phyloP scores from a whole-genome alignment of 75 land plant species.

The Cunninghamia lanceolata region DNA sequence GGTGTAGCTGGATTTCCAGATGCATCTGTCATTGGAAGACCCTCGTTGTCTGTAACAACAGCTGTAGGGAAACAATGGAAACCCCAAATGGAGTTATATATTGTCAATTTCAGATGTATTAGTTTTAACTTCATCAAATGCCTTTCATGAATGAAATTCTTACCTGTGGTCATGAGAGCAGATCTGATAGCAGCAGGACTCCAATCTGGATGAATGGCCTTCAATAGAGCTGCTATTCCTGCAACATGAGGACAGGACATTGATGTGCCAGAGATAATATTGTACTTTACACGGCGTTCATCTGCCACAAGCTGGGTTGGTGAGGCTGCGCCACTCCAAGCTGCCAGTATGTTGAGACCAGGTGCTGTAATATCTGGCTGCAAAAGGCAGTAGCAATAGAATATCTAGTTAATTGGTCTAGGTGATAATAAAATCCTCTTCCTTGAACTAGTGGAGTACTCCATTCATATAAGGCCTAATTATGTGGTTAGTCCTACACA shows the following conservation, averaged over 20 bases:
- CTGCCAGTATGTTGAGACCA: conserved; percentile 76
- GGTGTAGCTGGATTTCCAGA: conserved; percentile 23
- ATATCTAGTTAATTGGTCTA: not conserved
- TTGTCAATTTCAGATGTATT: not conserved
- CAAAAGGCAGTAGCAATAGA: conserved; percentile 1
- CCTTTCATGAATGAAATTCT: not conserved
- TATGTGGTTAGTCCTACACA: not conserved
- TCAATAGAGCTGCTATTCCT: conserved; percentile 58
- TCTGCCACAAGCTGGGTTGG: conserved; percentile 51
- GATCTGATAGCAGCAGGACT: conserved; percentile 72
- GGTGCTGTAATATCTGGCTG: conserved; percentile 78
- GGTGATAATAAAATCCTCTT: not conserved
- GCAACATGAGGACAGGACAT: conserved; percentile 85
- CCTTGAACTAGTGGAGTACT: not conserved
- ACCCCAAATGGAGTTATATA: not conserved
- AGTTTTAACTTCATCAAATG: not conserved
- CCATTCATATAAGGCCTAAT: not conserved
- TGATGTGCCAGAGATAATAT: conserved; percentile 76
- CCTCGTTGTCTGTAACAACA: conserved; percentile 22
- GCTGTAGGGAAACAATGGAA: conserved; percentile 16
- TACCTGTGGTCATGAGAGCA: conserved; percentile 80
- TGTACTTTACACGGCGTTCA: conserved; percentile 47
- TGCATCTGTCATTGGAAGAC: conserved; percentile 28
- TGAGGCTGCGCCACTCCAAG: conserved; percentile 58
- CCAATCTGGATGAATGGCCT: conserved; percentile 67